Base-by-base conservation (phyloP, 257 asterid species). In the Hygrophila difformis region DNA sequence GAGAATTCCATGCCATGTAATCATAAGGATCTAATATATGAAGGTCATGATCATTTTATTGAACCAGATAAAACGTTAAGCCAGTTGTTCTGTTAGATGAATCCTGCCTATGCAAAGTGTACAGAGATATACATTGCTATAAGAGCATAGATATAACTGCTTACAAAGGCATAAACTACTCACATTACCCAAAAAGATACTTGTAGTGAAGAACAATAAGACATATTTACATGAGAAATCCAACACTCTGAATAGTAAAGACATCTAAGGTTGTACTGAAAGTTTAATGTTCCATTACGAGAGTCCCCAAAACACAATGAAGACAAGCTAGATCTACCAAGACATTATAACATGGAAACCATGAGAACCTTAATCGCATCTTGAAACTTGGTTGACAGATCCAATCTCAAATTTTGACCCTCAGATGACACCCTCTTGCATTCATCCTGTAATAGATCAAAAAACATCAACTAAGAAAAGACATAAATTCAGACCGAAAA, bases 321-420 rank as follows among this genome's bases (percentile, higher is more conserved):
- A 18, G 51, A 66, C n/a, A 18, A 4, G 18, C 12, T 29, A 57
- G 35, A 11, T 48, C 15, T 17, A 44, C n/a, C 11, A 54, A 43
- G 28, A 55, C 13, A 49, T 33, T 9, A 44, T 1, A 56, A 62
- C 42, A 21, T 41, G 24, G 48, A 57, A 31, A 13, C 28, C 37
- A 46, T 37, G 46, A 63, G 38, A 56, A 86, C 99, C 96, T 82
- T 86, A 63, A 91, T 86, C 51, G 99, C 96, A 56, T 91, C 96
- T 72, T 78, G 89, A 65, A 91, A 91, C 79, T 57, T 91, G 76
- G 78, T 83, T 44, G 96, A 86, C 24, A 86, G 77, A 64, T 86
- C 96, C 68, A 78, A 44, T 77, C 99, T 80, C 84, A 91, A 69
- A 64, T 65, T 75, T 62, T 91, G 99, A 57, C 96, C 82, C 64